Base-by-base conservation (phyloP, 164 flowering plant species). In the Hamamelis virginiana region DNA sequence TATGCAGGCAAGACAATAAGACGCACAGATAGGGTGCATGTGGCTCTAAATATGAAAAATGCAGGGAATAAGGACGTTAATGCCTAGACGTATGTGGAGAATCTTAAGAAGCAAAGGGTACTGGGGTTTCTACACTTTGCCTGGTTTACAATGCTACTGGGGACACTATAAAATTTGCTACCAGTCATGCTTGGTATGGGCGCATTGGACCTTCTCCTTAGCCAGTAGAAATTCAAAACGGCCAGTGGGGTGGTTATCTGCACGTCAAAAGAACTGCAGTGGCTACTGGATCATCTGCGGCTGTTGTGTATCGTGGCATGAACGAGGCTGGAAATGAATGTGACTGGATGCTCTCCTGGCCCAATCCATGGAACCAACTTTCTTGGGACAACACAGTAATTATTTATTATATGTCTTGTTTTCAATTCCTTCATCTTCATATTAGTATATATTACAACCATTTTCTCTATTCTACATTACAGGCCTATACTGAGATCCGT, bases 241-340 rank as follows among this genome's bases (percentile, higher is more conserved):
- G 63, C n/a, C 45, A 59, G 45, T 59, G 63, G 63, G 63, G 63
- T 59, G 63, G 63, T 1, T 59, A 25, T 38, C 41, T 59, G 43
- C 63, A 59, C 63, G 45, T 28, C 43, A n/a, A n/a, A n/a, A 9
- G 8, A 1, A 16, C 11, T 38, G 19, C n/a, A 9, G 15, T 2
- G 18, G 8, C 26, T 3, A 13, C 44, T 59, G 63, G 63, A 1
- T 27, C 63, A 16, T 16, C 27, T 8, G 63, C 21, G 8, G 44
- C 12, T 33, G 63, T 59, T 14, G 44, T 59, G 63, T 59, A 59
- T 33, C 21, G 63, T 33, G 63, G 45, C 44, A 59, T 26, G 63
- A 59, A 59, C 21, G 23, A 28, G 44, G 19, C 63, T 19, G 63
- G n/a, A n/a, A n/a, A n/a, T n/a, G n/a, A n/a, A n/a, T n/a, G n/a